Evolutionary conservation across 2,329 filamentous ascomycete genomes (phyloP).

Genomic region (Monosporascus sp.): DNA sequence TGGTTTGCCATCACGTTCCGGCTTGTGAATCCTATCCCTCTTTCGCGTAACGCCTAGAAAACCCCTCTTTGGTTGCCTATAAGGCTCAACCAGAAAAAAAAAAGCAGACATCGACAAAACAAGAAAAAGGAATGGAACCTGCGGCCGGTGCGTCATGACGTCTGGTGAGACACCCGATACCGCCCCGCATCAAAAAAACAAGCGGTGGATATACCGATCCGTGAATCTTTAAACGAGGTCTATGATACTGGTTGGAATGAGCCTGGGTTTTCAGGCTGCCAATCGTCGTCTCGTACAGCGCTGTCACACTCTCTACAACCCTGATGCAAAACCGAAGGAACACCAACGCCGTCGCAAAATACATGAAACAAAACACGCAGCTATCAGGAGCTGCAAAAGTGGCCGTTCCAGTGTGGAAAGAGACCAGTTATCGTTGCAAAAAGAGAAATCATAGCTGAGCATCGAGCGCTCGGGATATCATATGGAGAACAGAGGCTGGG

Average conservation of each 20-base stretch:
- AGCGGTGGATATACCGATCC: not conserved
- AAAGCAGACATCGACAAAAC: not conserved
- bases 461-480: constrained; percentile 16
- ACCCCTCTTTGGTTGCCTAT: not conserved
- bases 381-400: not conserved
- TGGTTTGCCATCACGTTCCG: not conserved
- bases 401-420: constrained; percentile 1
- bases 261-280: constrained; percentile 15
- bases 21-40: not conserved
- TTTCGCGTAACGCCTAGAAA: not conserved
- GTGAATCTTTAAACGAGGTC: constrained; percentile 9
- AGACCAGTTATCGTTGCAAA: constrained; percentile 11
- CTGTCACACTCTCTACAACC: constrained; percentile 8
- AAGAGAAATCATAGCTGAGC: constrained; percentile 20
- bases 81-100: not conserved
- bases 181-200: not conserved
- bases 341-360: constrained; percentile 19
- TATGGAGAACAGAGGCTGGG: constrained; percentile 13
- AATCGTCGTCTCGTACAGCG: constrained; percentile 24
- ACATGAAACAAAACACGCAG: constrained; percentile 7
- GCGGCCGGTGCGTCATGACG: not conserved
- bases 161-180: not conserved
- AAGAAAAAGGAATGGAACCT: not conserved
- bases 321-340: constrained; percentile 18
- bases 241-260: constrained; percentile 16